phyloP scores from a whole-genome alignment of 805 yeast species.

The Cephaloascus albidus region DNA sequence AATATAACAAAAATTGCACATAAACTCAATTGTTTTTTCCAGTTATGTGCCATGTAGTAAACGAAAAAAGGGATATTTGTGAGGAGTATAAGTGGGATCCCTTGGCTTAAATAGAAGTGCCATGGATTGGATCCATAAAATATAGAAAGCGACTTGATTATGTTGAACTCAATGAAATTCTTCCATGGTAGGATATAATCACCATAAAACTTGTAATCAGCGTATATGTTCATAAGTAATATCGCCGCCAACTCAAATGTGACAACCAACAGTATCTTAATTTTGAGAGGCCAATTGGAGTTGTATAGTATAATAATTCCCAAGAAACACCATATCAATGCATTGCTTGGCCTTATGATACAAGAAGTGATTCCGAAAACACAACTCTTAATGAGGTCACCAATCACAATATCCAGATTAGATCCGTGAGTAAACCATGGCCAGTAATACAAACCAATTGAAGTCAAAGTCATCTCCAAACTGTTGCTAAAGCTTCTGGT shows the following conservation, averaged over 20 bases:
- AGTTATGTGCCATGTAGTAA: constrained; percentile 6
- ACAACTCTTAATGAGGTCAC: constrained; percentile 25
- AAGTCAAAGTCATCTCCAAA: constrained; percentile 65
- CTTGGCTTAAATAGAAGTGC: constrained; percentile 80
- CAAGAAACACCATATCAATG: constrained; percentile 60
- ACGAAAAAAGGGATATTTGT: constrained; percentile 56
- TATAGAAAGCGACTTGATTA: constrained; percentile 59
- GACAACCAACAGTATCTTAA: constrained; percentile 10
- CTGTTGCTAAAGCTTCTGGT: constrained; percentile 84
- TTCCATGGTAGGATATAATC: constrained; percentile 48
- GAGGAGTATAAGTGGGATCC: constrained; percentile 66
- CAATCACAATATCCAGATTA: too few relatives aligned
- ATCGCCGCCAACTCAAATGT: constrained; percentile 14
- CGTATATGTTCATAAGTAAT: constrained; percentile 22
- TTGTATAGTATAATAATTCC: constrained; percentile 29
- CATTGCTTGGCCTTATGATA: constrained; percentile 79
- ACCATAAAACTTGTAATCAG: constrained; percentile 59
- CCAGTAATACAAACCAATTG: constrained; percentile 63
- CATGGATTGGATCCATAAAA: constrained; percentile 83
- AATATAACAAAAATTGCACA: constrained; percentile 32
- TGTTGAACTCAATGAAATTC: constrained; percentile 71
- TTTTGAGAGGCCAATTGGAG: neutral
- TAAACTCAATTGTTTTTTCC: constrained; percentile 5
- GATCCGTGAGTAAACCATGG: constrained; percentile 37
- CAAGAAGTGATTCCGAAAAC: constrained; percentile 52